Evolutionary conservation across 2,329 filamentous ascomycete species (phyloP).

Genomic region (Davidsoniella eucalypti): DNA sequence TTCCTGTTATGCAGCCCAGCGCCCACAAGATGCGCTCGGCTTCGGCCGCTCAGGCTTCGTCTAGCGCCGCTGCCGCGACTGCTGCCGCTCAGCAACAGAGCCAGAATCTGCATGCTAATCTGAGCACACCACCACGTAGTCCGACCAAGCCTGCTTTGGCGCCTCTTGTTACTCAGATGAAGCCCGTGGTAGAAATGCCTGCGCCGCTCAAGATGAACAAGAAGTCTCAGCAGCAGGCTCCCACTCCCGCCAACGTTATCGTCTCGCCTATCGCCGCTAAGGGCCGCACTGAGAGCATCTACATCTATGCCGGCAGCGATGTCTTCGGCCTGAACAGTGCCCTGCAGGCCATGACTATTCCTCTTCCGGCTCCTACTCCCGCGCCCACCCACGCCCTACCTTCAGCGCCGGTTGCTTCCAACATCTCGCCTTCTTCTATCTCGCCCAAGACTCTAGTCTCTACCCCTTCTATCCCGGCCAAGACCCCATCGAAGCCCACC

Average conservation of each 20-base stretch:
- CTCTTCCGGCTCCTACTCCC: slow-evolving; percentile 16
- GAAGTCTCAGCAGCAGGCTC: slow-evolving; percentile 14
- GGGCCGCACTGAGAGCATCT: slow-evolving; percentile 44
- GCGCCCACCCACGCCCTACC: slow-evolving; percentile 30
- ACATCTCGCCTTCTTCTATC: slow-evolving; percentile 12
- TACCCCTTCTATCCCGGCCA: slow-evolving; percentile 14
- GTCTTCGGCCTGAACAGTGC: slow-evolving; percentile 51
- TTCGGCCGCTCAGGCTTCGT: slow-evolving; percentile 11
- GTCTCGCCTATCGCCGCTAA: slow-evolving; percentile 16
- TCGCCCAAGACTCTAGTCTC: slow-evolving; percentile 23
- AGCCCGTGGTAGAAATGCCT: slow-evolving; percentile 30
- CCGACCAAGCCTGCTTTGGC: slow-evolving; percentile 30
- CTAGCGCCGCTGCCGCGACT: slow-evolving; percentile 11
- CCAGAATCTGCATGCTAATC: slow-evolving; percentile 26
- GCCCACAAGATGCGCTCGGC: slow-evolving; percentile 7
- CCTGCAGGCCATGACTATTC: slow-evolving; percentile 29
- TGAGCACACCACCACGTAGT: slow-evolving; percentile 42
- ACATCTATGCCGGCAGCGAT: slow-evolving; percentile 50
- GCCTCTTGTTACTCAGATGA: slow-evolving; percentile 33
- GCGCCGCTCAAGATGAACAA: slow-evolving; percentile 18
- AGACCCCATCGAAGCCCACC: slow-evolving; percentile 14
- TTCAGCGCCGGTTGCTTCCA: slow-evolving; percentile 12
- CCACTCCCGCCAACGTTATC: background rate
- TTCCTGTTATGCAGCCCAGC: slow-evolving; percentile 22
- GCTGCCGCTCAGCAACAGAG: slow-evolving; percentile 26